These are phyloP conservation scores for Paracorniculantispora psalliotae DNA, from an alignment of 2,329 filamentous ascomycete species.

Conservation along the genomic window DNA sequence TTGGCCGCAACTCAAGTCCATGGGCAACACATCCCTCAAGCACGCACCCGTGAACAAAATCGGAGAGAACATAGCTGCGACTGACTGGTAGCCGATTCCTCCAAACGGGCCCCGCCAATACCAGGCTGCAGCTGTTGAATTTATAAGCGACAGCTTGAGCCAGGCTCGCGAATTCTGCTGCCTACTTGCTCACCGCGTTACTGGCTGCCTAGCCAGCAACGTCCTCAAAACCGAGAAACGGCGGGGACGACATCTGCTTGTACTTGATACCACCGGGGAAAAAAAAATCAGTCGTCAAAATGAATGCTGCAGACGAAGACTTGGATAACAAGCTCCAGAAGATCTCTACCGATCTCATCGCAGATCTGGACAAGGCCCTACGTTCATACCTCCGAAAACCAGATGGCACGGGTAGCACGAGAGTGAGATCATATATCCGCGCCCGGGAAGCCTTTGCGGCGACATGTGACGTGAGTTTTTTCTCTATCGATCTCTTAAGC, in stretches of 20 bases:
- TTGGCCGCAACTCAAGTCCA: not conserved
- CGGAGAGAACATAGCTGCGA: not conserved
- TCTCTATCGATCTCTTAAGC: conserved; percentile 1
- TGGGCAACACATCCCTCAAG: not conserved
- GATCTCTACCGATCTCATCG: conserved; percentile 53
- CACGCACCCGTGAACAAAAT: not conserved
- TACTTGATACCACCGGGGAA: no score
- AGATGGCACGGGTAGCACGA: conserved; percentile 37
- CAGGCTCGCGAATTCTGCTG: not conserved
- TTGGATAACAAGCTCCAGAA: conserved; percentile 58
- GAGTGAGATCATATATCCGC: conserved; percentile 46
- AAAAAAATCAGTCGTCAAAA: conserved; percentile 23
- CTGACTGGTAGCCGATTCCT: not conserved
- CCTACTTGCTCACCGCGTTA: conserved; percentile 10
- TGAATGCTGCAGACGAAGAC: conserved; percentile 59
- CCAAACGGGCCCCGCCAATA: not conserved
- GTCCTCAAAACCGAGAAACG: no score
- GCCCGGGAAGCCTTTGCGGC: conserved; percentile 45
- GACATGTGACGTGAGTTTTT: conserved; percentile 39
- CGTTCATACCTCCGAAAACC: conserved; percentile 48
- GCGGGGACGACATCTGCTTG: no score
- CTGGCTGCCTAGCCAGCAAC: no score
- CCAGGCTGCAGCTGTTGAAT: not conserved
- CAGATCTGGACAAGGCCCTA: conserved; percentile 52
- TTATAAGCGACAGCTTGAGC: no score